phyloP scores from a whole-genome alignment of 345 rosid genomes.

The Arabidopsis suecica region DNA sequence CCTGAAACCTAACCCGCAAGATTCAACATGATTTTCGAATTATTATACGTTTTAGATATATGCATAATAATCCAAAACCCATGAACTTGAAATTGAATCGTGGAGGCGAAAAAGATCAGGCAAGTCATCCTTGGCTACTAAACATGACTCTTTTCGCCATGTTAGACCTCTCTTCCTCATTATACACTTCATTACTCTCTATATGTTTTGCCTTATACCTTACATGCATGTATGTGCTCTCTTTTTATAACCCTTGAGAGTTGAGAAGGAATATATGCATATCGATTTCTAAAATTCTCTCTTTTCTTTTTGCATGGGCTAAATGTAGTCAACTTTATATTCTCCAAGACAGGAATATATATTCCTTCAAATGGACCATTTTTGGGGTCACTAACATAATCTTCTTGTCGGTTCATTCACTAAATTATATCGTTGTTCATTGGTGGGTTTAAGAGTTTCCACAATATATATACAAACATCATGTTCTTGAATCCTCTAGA shows the following conservation, averaged over 20 bases:
- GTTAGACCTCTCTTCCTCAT: constrained; percentile 39
- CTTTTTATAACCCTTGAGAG: constrained; percentile 28
- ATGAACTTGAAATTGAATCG: constrained; percentile 20
- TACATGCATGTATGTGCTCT: constrained; percentile 22
- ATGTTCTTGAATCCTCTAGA: constrained; percentile 1
- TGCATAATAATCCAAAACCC: constrained; percentile 24
- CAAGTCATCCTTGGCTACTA: constrained; percentile 51
- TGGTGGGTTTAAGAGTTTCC: not conserved
- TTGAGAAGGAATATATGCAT: constrained; percentile 36
- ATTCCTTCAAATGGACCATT: constrained; percentile 34
- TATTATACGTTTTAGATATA: constrained; percentile 7
- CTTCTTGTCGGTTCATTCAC: constrained; percentile 19
- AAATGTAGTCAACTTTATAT: constrained; percentile 38
- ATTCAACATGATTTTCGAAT: not conserved
- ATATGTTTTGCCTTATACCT: not conserved
- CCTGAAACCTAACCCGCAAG: constrained; percentile 1
- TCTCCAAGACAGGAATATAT: constrained; percentile 30
- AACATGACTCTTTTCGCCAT: constrained; percentile 39
- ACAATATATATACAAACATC: constrained; percentile 3
- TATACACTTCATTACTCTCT: constrained; percentile 23
- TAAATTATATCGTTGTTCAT: not conserved
- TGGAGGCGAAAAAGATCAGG: constrained; percentile 42
- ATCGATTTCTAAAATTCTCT: constrained; percentile 16
- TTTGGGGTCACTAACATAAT: constrained; percentile 13
- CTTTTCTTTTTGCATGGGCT: constrained; percentile 33